Percentiles rank a stretch among this genome's conserved stretches.
Evolutionary conservation across 805 yeast species (phyloP).

Genomic region (Scheffersomyces ergatensis): DNA sequence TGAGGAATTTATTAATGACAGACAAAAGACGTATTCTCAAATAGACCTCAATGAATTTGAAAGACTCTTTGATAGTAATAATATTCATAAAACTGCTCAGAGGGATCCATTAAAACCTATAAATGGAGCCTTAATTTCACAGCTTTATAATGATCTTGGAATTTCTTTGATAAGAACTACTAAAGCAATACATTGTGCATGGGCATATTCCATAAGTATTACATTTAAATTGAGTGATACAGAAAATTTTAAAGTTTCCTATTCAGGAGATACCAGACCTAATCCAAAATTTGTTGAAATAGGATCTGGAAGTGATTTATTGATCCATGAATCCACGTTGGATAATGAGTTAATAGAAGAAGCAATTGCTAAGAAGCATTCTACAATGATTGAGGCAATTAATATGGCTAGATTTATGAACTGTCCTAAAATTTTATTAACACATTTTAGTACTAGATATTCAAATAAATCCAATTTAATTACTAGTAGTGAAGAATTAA

Average conservation of each 20-base stretch:
- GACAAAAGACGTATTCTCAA: slow-evolving; percentile 26
- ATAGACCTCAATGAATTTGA: slow-evolving; percentile 30
- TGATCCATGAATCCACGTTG: slow-evolving; percentile 92
- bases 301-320: slow-evolving; percentile 65
- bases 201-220: slow-evolving; percentile 67
- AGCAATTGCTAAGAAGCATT: slow-evolving; percentile 79
- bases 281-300: slow-evolving; percentile 59
- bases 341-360: slow-evolving; percentile 76
- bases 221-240: slow-evolving; percentile 44
- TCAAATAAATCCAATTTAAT: slow-evolving; percentile 34
- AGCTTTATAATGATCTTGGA: slow-evolving; percentile 40
- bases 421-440: slow-evolving; percentile 67
- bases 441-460: slow-evolving; percentile 93
- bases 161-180: slow-evolving; percentile 54
- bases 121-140: slow-evolving; percentile 22
- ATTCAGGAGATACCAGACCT: slow-evolving; percentile 96
- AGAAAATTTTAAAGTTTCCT: slow-evolving; percentile 65
- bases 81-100: slow-evolving; percentile 11
- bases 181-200: slow-evolving; percentile 79
- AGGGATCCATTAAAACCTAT: slow-evolving; percentile 23
- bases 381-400: slow-evolving; percentile 87
- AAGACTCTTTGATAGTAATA: slow-evolving; percentile 23
- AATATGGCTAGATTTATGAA: slow-evolving; percentile 67
- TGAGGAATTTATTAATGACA: slow-evolving; percentile 48
- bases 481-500: slow-evolving; percentile 19